Evolutionary conservation across 2,329 filamentous ascomycete genomes (phyloP), one percentile per base, ranked within the genome.

Genomic region (Stenocarpella maydis): DNA sequence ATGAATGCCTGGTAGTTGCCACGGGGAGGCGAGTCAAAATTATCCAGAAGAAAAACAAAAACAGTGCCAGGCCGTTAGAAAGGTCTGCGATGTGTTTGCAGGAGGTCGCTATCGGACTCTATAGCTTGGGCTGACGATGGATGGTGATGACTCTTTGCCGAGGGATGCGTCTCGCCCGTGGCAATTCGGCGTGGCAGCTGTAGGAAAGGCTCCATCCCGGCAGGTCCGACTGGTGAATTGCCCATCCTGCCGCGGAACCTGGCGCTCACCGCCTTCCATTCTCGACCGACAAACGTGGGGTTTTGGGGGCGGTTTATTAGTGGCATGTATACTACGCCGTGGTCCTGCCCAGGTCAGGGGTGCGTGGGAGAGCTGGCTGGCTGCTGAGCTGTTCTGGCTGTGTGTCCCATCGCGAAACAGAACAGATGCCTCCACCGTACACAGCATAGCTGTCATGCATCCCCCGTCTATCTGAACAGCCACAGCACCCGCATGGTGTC

Each of bases 81-180:
- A 37, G 21, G 28, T 39, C 10, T 41, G 39, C 37, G 64, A 66
- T 55, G 64, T 8, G 34, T 7, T 54, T 53, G 58, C 58, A n/a
- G 58, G 34, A 19, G 34, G 15, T 61, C 26, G 41, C 17, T 61
- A 19, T 61, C 58, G 41, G 58, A 61, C 26, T 61, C n/a, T n/a
- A n/a, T n/a, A n/a, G n/a, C n/a, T n/a, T 8, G 4, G 24, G 34
- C 21, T 65, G 49, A 54, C 45, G 47, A 65, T 37, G 63, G 52
- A 58, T 60, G 54, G 54, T 66, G 64, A 66, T 66, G 64, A 67
- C 64, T 67, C 64, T n/a, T 67, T 67, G 64, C 64, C 64, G 64
- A 66, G 50, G 47, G 26, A 54, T 43, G 63, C 37, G 37, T n/a
- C 8, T 34, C 43, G 43, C n/a, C n/a, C n/a, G n/a, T n/a, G n/a